phyloP scores from a whole-genome alignment of 108 stramenopile species.

The Discostella stelligeroides region DNA sequence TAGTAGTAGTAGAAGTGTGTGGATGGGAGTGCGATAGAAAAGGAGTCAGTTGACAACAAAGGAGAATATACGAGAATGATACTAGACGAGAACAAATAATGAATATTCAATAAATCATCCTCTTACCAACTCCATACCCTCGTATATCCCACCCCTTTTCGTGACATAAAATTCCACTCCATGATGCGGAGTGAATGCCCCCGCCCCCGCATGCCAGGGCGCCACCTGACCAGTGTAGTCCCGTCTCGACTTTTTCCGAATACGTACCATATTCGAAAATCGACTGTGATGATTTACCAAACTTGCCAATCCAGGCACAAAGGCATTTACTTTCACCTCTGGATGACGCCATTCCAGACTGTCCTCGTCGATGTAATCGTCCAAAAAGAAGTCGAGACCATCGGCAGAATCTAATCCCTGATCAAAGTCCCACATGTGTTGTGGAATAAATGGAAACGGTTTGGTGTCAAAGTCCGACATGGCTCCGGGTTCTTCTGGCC shows the following conservation, averaged over 20 bases:
- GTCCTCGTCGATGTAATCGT: conserved; percentile 13
- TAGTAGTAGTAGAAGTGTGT: neutral
- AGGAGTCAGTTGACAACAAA: neutral
- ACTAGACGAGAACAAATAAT: neutral
- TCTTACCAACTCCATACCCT: conserved; percentile 38
- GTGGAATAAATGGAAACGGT: conserved; percentile 19
- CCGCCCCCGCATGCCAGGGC: conserved; percentile 43
- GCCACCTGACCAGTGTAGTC: conserved; percentile 31
- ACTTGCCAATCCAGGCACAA: conserved; percentile 49
- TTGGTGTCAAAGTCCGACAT: conserved; percentile 5
- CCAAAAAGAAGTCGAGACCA: conserved; percentile 36
- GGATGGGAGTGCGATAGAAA: neutral
- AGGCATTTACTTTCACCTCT: conserved; percentile 21
- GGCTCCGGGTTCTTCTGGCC: conserved; percentile 32
- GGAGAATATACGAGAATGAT: neutral
- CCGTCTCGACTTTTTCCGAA: neutral
- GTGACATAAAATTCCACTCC: conserved; percentile 30
- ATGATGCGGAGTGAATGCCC: conserved; percentile 47
- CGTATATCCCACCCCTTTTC: conserved; percentile 6
- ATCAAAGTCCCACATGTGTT: conserved; percentile 21
- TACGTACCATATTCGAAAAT: conserved; percentile 42
- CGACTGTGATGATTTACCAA: conserved; percentile 41
- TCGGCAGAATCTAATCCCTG: conserved; percentile 30
- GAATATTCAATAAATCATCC: neutral
- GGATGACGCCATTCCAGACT: neutral